Base-by-base conservation (phyloP, 768 basidiomycete species). In the Agrocybe pediades region DNA sequence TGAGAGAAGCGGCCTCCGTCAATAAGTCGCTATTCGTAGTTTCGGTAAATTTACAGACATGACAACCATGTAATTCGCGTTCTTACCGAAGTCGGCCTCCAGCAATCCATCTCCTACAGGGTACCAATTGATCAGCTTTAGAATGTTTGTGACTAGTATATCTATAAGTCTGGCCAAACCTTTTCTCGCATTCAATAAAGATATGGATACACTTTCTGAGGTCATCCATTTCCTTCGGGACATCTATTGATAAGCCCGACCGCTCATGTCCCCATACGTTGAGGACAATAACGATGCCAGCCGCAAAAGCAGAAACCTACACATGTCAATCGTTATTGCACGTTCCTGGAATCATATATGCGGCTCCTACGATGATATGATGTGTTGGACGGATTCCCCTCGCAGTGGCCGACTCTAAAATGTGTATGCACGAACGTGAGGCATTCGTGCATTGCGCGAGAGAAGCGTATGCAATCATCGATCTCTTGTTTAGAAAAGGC, bases 381-480 rank as follows among this genome's bases (percentile, higher is more conserved):
- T 41, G 48, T 26, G 43, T 49, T 46, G 33, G 58, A 30, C 20
- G 50, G 21, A 41, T 47, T 25, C 44, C 64, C 9, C 74, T 69
- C 33, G 61, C 68, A 33, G 74, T 69, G 39, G 78, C 75, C 9
- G 76, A 70, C 53, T 89, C 87, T 41, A 87, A 67, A 24, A 93
- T 74, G 53, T 87, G 88, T 17, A 78, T 80, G 53, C 82, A 87
- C 0, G 87, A 85, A 3, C 91, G 76, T 1, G 91, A 88, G 1
- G 92, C 84, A 52, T 88, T 76, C 27, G 85, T 79, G 65, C 85
- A 90, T 51, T 86, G 86, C 0, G 85, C 81, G 15, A 86, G 74
- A 0, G 84, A 87, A 9, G 84, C 79, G 49, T 79, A 76, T 2
- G 77, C 71, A 19, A 79, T 59, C 3, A 59, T 42, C 11, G 75